Conservation (phyloP, 192 early-diverging fungal genomes). For the Podila epigama region DNA sequence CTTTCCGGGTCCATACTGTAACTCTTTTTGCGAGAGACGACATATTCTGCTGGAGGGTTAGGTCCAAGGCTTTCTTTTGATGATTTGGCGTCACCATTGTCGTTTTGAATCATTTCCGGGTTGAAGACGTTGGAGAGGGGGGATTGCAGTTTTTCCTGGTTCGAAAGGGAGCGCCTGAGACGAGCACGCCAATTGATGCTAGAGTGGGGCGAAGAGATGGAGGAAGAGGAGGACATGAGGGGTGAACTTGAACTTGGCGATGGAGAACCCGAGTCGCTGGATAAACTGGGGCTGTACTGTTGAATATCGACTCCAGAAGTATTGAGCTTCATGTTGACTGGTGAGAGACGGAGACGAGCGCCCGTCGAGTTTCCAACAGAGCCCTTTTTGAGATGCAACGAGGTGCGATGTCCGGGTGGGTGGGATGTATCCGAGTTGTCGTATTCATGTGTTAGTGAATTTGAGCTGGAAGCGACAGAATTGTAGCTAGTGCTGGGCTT, state of each 20-base stretch:
- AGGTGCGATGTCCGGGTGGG: constrained; percentile 7
- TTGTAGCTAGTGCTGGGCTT: constrained; percentile 23
- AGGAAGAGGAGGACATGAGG: constrained; percentile 36
- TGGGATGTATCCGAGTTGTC: neutral
- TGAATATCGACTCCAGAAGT: constrained; percentile 13
- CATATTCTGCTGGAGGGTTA: constrained; percentile 3
- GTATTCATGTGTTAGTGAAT: constrained; percentile 24
- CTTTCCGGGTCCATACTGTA: constrained; percentile 24
- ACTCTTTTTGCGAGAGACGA: constrained; percentile 13
- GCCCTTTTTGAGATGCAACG: constrained; percentile 28
- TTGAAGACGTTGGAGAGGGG: constrained; percentile 47
- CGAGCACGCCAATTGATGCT: constrained; percentile 39
- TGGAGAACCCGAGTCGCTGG: constrained; percentile 39
- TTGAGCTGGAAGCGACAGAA: constrained; percentile 24
- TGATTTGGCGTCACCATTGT: constrained; percentile 31
- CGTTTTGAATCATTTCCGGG: constrained; percentile 27
- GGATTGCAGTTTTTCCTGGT: constrained; percentile 45
- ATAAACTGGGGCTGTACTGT: constrained; percentile 41
- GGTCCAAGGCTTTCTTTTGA: constrained; percentile 8
- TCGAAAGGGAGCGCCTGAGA: constrained; percentile 32
- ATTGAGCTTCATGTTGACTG: constrained; percentile 38
- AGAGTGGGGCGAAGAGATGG: constrained; percentile 33
- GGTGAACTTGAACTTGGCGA: constrained; percentile 44
- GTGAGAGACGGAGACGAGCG: constrained; percentile 29
- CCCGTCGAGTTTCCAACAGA: constrained; percentile 20